These are phyloP conservation scores for Pythium inflatum DNA, from an alignment of 352 stramenopile genomes.

Conservation along the genomic window DNA sequence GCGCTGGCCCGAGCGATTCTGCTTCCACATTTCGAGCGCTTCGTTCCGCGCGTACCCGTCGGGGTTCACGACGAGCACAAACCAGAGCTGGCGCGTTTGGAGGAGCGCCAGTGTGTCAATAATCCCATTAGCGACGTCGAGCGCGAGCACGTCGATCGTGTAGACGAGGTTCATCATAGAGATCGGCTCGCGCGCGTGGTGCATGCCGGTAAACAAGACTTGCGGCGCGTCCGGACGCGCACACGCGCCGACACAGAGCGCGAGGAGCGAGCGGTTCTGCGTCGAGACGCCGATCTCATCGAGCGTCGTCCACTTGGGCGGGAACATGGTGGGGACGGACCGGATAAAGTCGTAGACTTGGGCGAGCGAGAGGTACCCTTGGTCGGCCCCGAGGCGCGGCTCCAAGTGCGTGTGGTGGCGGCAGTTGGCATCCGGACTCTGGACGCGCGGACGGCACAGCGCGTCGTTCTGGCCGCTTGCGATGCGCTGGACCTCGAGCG, in stretches of 20 bases:
- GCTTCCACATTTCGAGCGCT: conserved; percentile 56
- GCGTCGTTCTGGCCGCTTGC: conserved; percentile 4
- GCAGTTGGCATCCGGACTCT: conserved; percentile 24
- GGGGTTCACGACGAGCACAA: conserved; percentile 82
- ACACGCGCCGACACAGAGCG: conserved; percentile 74
- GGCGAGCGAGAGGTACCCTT: conserved; percentile 62
- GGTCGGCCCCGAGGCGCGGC: conserved; percentile 62
- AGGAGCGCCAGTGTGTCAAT: conserved; percentile 58
- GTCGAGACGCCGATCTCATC: conserved; percentile 65
- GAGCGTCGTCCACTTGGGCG: conserved; percentile 45
- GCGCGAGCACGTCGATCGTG: conserved; percentile 75
- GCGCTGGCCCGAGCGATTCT: conserved; percentile 53
- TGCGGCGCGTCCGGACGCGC: conserved; percentile 41
- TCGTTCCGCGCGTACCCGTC: conserved; percentile 85
- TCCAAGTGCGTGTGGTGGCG: conserved; percentile 26
- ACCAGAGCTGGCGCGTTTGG: conserved; percentile 78
- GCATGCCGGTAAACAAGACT: conserved; percentile 81
- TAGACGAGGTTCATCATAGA: conserved; percentile 90
- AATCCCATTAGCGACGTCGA: conserved; percentile 62
- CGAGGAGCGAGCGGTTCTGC: conserved; percentile 60
- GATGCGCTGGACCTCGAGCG: conserved; percentile 29
- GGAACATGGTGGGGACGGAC: conserved; percentile 38
- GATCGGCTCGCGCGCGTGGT: conserved; percentile 85
- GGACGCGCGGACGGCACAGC: conserved; percentile 17
- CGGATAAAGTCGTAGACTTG: conserved; percentile 69